Evolutionary conservation across 1,284 basidiomycete genomes (phyloP).

Genomic region (Boletus calvinii): DNA sequence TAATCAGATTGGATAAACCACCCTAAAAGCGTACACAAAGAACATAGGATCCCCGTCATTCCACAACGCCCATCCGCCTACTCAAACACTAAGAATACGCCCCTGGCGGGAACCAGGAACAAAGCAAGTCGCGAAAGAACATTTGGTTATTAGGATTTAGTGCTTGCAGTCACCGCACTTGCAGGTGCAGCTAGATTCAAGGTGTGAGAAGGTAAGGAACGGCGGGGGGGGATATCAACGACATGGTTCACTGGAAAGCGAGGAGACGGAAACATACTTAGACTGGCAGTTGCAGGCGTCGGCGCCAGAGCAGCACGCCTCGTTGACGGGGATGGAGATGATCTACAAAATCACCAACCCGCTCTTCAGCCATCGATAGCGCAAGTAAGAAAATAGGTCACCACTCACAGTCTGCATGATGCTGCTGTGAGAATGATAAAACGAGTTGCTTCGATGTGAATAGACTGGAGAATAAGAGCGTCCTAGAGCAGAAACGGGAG

Average conservation of each 20-base stretch:
- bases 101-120: background rate
- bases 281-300: constrained; percentile 15
- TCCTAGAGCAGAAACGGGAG: background rate
- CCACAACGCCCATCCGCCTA: too few species aligned
- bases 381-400: background rate
- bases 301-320: constrained; percentile 23
- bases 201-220: too few species aligned
- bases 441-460: constrained; percentile 1
- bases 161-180: constrained; percentile 24
- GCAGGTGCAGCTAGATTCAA: constrained; percentile 26
- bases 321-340: constrained; percentile 24
- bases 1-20: too few species aligned
- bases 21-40: too few species aligned
- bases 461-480: background rate
- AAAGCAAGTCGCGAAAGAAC: background rate
- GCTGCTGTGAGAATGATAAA: background rate
- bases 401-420: constrained; percentile 26
- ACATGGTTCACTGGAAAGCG: background rate
- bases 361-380: background rate
- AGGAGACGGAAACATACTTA: background rate
- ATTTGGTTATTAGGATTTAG: background rate
- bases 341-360: constrained; percentile 5
- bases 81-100: background rate
- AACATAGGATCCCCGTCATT: too few species aligned
- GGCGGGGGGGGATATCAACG: too few species aligned